Conservation (phyloP, 805 yeast species). For the Candida ascalaphidarum region DNA sequence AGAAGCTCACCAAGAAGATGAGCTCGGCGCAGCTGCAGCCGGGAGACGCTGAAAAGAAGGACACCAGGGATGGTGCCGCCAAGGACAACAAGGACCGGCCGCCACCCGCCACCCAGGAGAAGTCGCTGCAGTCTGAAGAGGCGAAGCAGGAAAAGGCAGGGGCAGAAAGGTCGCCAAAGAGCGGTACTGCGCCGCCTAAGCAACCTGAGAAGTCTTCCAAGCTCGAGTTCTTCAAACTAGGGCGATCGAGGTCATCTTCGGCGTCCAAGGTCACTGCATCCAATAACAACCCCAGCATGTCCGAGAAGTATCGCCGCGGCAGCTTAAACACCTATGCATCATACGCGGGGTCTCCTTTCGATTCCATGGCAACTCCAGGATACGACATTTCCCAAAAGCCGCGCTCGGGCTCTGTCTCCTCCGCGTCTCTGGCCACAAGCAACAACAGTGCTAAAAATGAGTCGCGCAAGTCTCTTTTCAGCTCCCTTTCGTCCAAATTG, state of each 20-base stretch:
- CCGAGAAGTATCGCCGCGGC: conserved; percentile 2
- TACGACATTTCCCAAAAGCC: too few relatives aligned
- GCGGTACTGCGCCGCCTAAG: too few relatives aligned
- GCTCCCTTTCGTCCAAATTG: conserved; percentile 33
- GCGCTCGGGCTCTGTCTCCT: too few relatives aligned
- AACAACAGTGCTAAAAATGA: too few relatives aligned
- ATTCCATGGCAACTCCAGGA: too few relatives aligned
- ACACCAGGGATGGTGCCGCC: conserved; percentile 2
- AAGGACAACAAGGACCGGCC: conserved; percentile 2
- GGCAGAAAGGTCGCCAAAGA: too few relatives aligned
- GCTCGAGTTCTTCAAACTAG: conserved; percentile 15
- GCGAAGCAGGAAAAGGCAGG: too few relatives aligned
- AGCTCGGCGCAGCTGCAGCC: conserved; percentile 10
- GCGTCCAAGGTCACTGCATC: conserved; percentile 5
- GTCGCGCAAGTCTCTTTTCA: conserved; percentile 27
- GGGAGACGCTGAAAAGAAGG: conserved; percentile 14
- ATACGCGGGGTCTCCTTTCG: too few relatives aligned
- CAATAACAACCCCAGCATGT: conserved; percentile 1
- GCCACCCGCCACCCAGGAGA: too few relatives aligned
- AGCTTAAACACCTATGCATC: conserved; percentile 4
- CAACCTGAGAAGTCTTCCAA: conserved; percentile 7
- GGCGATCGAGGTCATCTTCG: conserved; percentile 19
- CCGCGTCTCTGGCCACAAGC: too few relatives aligned
- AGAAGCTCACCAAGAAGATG: conserved; percentile 41
- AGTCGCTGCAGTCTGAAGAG: too few relatives aligned